Conservation (phyloP, 495 filamentous ascomycete genomes). For the Xylaria longipes region DNA sequence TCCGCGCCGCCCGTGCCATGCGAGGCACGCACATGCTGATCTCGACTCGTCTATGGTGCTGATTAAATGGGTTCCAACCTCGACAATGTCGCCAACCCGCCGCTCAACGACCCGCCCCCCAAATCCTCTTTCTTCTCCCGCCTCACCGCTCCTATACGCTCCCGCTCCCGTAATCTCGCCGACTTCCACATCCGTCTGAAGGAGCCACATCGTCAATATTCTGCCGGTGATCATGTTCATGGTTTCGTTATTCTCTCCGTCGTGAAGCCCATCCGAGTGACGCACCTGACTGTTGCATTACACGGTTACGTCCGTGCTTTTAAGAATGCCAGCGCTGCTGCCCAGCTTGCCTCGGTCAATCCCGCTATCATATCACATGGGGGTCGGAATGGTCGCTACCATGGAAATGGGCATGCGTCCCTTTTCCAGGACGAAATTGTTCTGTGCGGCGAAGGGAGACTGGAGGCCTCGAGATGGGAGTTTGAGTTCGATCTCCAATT, state of each 20-base stretch:
- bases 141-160: slow-evolving; percentile 64
- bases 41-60: slow-evolving; percentile 23
- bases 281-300: slow-evolving; percentile 85
- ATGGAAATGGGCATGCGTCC: slow-evolving; percentile 81
- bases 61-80: slow-evolving; percentile 46
- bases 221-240: slow-evolving; percentile 64
- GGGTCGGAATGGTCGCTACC: slow-evolving; percentile 67
- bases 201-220: slow-evolving; percentile 88
- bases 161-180: slow-evolving; percentile 69
- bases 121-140: slow-evolving; percentile 54
- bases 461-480: slow-evolving; percentile 85
- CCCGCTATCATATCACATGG: slow-evolving; percentile 47
- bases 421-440: slow-evolving; percentile 92
- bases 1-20: slow-evolving; percentile 40
- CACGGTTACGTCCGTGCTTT: slow-evolving; percentile 90
- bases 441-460: slow-evolving; percentile 86
- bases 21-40: slow-evolving; percentile 35
- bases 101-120: slow-evolving; percentile 44
- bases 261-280: slow-evolving; percentile 82
- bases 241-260: slow-evolving; percentile 84
- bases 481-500: slow-evolving; percentile 89
- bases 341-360: slow-evolving; percentile 60
- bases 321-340: slow-evolving; percentile 71
- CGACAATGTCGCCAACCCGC: slow-evolving; percentile 38
- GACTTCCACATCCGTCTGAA: slow-evolving; percentile 84